Evolutionary conservation across 441 rosid species (phyloP), one percentile per base, ranked within the genome.

Genomic region (Euphorbia corollata): DNA sequence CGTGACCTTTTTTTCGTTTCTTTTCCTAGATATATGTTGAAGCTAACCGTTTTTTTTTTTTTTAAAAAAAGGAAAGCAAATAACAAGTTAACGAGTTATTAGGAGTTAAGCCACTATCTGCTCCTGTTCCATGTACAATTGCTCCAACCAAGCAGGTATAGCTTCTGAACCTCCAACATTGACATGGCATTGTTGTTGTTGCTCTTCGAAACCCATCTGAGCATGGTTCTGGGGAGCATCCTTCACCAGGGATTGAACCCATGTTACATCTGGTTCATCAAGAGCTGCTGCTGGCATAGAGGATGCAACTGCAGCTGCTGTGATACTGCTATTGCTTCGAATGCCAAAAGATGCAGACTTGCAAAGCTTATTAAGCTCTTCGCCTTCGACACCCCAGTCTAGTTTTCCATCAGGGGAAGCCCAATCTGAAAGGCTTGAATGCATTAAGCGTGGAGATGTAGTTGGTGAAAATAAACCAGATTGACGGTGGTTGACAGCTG

Each of bases 221-320:
- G 69, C 74, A 11, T 69, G 55, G 22, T 30, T 72, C 15, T 24
- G 41, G 9, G 85, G 74, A 30, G 79, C 71, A 64, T 89, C 98
- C 78, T 85, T 89, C 36, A 85, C 97, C 68, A 89, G 59, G 60
- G 95, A 83, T 75, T 84, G 87, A 66, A 90, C 94, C 97, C 98
- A 87, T 6, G 97, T 83, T 48, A 87, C 86, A 20, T 88, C 91
- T 16, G 96, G 92, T 76, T 87, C 95, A 41, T 84, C 84, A 5
- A 36, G 36, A 2, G 65, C 59, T 66, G 54, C 69, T 9, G 72
- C 64, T 56, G 75, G 67, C 67, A 61, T 38, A 6, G 80, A 43
- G 59, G 70, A 16, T 5, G 65, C 62, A 41, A 75, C 23, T 13
- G 78, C 30, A 18, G 67, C 45, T 19, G 70, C 68, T 19, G 63